These are phyloP conservation scores for Linnemannia exigua DNA, from an alignment of 192 early-diverging fungal species.

Conservation along the genomic window DNA sequence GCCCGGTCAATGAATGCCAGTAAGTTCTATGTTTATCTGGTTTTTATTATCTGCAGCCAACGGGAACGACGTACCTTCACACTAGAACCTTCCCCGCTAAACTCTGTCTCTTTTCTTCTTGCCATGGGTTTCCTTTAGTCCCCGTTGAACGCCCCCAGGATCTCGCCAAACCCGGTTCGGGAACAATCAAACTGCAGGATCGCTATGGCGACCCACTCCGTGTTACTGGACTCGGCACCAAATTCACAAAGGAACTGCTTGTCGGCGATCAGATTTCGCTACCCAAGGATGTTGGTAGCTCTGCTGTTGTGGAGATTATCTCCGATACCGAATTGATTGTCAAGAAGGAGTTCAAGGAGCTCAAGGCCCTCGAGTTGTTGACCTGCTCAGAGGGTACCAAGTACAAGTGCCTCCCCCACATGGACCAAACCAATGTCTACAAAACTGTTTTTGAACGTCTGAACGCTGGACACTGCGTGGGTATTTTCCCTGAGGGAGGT, in stretches of 20 bases:
- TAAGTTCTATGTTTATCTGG: conserved; percentile 56
- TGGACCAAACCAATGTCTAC: conserved; percentile 92
- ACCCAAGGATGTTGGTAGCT: conserved; percentile 66
- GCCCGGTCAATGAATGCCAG: conserved; percentile 83
- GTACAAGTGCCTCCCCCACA: conserved; percentile 79
- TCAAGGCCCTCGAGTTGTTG: conserved; percentile 70
- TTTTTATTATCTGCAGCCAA: neutral
- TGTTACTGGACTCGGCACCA: conserved; percentile 76
- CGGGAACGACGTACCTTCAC: neutral
- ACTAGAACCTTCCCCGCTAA: neutral
- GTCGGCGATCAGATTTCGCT: conserved; percentile 72
- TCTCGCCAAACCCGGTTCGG: conserved; percentile 75
- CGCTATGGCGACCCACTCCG: conserved; percentile 70
- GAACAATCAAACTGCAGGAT: conserved; percentile 76
- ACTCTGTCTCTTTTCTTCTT: neutral
- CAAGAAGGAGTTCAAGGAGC: conserved; percentile 79
- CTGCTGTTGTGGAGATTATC: conserved; percentile 81
- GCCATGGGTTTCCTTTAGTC: conserved; percentile 63
- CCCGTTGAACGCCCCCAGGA: conserved; percentile 95
- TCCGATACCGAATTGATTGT: conserved; percentile 85
- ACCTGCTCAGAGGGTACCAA: conserved; percentile 66
- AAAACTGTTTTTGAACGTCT: conserved; percentile 81
- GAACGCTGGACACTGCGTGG: conserved; percentile 78
- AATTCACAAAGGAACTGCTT: conserved; percentile 76
- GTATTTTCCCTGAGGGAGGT: conserved; percentile 98